Base-by-base conservation (phyloP, 192 early-diverging fungal species). In the Entomortierella lignicola region DNA sequence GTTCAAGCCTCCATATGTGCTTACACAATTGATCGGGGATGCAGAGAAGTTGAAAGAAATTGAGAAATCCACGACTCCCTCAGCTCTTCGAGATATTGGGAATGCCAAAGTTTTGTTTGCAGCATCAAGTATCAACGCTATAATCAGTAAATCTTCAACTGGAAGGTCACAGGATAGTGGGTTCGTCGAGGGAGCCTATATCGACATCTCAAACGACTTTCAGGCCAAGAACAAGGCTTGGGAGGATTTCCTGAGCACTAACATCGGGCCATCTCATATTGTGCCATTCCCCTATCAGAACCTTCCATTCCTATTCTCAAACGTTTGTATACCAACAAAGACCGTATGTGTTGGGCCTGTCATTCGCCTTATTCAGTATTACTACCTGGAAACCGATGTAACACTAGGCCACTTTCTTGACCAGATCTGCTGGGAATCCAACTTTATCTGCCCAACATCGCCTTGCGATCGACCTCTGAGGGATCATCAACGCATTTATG, bases 361-460 rank as follows among this genome's bases (percentile, higher is more conserved):
- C 59, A 85, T 92, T 63, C 92, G 94, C 29, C 55, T 92, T 43
- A 93, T 99, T 67, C 88, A 93, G 44, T 95, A 92, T 48, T 99
- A 96, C 58, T 83, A 87, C 41, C 61, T 83, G 37, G 86, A 91
- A 25, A 90, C 91, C 2, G 98, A 99, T 77, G 86, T 94, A 50
- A 93, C 95, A 0, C 82, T 99, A 6, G 96, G 95, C 10, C 90
- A 93, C 77, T 98, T 95, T 67, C 79, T 99, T 20, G 92, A 95
- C 61, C 91, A 93, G 37, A 85, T 95, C 37, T 94, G 90, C 83
- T 89, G 85, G 80, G 89, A 93, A 23, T 85, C 92, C 26, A 81
- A 85, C 15, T 75, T 84, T 48, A 64, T 85, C 13, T 98, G 96
- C 55, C 84, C 89, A 8, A 82, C 88, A 18, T 83, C 89, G 13